A percentile compares a stretch with the other conserved stretches of the same genome.
Conservation (phyloP, 176 grass and related monocot genomes). For the Typha latifolia region DNA sequence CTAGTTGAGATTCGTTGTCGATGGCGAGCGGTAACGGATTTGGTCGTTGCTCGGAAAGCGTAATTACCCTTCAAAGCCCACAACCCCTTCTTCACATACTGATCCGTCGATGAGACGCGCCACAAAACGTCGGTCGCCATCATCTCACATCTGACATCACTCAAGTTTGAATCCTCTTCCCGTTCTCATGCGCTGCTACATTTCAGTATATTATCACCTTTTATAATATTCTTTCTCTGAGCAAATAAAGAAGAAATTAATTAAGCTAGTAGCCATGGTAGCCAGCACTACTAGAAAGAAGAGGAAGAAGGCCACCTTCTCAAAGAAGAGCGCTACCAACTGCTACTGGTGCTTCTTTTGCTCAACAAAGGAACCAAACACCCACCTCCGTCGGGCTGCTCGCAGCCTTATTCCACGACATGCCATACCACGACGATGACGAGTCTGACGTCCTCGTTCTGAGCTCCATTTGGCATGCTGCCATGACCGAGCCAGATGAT, state of each 20-base stretch:
- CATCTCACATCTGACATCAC: neutral
- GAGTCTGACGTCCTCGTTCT: slow-evolving; percentile 29
- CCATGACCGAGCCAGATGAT: slow-evolving; percentile 68
- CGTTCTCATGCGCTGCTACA: slow-evolving; percentile 12
- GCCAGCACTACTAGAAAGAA: neutral
- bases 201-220: neutral
- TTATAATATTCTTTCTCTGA: neutral
- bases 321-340: slow-evolving; percentile 7
- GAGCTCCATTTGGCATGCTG: slow-evolving; percentile 54
- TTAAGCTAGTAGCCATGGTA: too few relatives aligned
- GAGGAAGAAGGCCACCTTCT: neutral
- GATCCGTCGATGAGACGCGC: too few relatives aligned
- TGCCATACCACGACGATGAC: slow-evolving; percentile 28
- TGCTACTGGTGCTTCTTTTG: slow-evolving; percentile 67
- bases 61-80: too few relatives aligned
- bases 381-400: slow-evolving; percentile 36
- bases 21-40: too few relatives aligned
- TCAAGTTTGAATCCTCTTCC: neutral
- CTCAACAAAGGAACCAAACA: slow-evolving; percentile 47
- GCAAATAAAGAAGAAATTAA: too few relatives aligned
- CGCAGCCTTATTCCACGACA: slow-evolving; percentile 48
- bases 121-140: too few relatives aligned
- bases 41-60: too few relatives aligned
- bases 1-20: too few relatives aligned
- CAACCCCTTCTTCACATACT: too few relatives aligned